Evolutionary conservation across 208 protist genomes (phyloP).

Genomic region (Spironucleus salmonicida): DNA sequence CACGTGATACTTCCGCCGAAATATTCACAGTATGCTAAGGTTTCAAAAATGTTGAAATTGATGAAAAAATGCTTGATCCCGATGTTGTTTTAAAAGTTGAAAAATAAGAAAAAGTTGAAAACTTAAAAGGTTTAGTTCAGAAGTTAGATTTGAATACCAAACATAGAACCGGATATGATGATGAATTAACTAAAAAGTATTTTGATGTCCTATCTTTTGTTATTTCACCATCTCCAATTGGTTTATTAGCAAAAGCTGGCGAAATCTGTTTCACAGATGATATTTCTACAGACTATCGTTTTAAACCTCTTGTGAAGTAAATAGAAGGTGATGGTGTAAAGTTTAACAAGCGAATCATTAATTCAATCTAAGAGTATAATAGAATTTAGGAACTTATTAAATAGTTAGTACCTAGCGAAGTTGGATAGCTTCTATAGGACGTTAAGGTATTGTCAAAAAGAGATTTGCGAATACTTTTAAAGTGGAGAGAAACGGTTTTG

Average conservation of each 20-base stretch:
- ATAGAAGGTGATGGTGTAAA: background rate
- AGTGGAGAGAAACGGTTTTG: background rate
- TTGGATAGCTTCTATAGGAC: background rate
- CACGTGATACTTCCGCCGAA: constrained; percentile 10
- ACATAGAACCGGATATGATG: constrained; percentile 4
- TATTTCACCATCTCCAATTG: background rate
- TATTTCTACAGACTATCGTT: background rate
- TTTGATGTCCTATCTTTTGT: background rate
- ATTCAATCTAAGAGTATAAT: background rate
- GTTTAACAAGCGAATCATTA: background rate
- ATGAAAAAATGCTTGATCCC: constrained; percentile 13
- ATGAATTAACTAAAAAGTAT: background rate
- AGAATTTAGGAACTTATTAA: background rate
- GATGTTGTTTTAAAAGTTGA: background rate
- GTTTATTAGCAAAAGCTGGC: background rate
- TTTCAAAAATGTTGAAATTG: background rate
- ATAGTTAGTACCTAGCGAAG: background rate
- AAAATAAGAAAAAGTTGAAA: background rate
- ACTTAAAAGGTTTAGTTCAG: background rate
- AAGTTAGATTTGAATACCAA: background rate
- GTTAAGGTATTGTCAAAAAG: background rate
- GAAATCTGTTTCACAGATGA: background rate
- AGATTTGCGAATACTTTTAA: constrained; percentile 8
- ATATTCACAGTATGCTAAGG: constrained; percentile 4
- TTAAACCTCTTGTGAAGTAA: background rate